Base-by-base conservation (phyloP, 345 rosid species). In the Populus nigra region DNA sequence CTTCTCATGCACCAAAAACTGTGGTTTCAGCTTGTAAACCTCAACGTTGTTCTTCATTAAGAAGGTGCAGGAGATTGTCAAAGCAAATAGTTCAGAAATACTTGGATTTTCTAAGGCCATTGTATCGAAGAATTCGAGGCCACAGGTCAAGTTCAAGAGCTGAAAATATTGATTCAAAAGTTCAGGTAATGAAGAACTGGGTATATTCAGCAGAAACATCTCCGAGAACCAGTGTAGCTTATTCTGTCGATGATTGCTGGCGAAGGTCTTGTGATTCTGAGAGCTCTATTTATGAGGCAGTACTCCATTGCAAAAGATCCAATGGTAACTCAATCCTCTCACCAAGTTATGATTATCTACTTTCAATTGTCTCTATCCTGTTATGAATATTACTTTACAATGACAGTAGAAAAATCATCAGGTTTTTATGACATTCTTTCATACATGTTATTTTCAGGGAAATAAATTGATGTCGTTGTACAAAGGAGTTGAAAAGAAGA, bases 261-360 rank as follows among this genome's bases (percentile, higher is more conserved):
- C 85, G 96, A 59, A 85, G 72, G 73, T 95, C 98, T 31, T 93
- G 92, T 62, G 96, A 93, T 71, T 95, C 99, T 0, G 98, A 93
- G 73, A 89, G 91, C 86, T 93, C 99, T 27, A 95, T 93, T 43
- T 84, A 93, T 65, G 99, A 95, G 76, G 99, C 98, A 4, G 99
- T 95, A 77, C 94, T 93, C 62, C 99, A 95, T 84, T 95, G 99
- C 91, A 93, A 95, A 78, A 89, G 88, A 89, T 95, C 99, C 39
- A 85, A 89, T 22, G 98, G 97, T 87, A 84, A 35, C 80, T 59
- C 53, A 7, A 69, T 55, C 18, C 68, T 73, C 68, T 73, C 68
- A 29, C 23, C 33, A 15, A 17, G 20, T 43, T 74, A n/a, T 67
- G 38, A 49, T 35, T 9, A 29, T 39, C 53, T 8, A 47, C 53